Conservation (phyloP, 2,329 filamentous ascomycete species). For the Cladophialophora bantiana region DNA sequence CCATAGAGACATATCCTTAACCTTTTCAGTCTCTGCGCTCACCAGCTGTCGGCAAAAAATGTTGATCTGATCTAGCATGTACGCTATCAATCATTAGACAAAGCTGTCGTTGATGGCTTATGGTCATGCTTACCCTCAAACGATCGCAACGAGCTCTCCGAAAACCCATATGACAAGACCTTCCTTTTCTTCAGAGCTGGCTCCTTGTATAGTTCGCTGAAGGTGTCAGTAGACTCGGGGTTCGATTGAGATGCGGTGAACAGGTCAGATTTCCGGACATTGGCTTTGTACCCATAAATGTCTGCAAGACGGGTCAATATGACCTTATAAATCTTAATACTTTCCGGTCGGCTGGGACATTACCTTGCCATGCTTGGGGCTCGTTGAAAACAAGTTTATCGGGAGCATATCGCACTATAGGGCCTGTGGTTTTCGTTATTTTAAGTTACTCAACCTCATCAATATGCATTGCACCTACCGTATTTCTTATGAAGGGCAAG, state of each 20-base stretch:
- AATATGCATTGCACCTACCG: not conserved
- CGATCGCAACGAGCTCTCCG: slow-evolving; percentile 10
- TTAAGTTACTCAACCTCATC: not conserved
- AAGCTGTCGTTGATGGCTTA: not conserved
- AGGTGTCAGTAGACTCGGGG: slow-evolving; percentile 13
- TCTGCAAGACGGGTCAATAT: slow-evolving; percentile 6
- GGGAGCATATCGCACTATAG: slow-evolving; percentile 13
- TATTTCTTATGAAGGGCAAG: slow-evolving; percentile 13
- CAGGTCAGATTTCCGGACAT: slow-evolving; percentile 15
- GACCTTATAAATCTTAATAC: not conserved
- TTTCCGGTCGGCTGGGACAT: not conserved
- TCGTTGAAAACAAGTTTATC: slow-evolving; percentile 16
- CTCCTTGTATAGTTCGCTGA: slow-evolving; percentile 18
- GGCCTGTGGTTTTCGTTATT: not conserved
- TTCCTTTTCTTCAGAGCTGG: slow-evolving; percentile 22
- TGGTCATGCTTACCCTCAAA: slow-evolving; percentile 10
- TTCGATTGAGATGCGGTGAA: slow-evolving; percentile 7
- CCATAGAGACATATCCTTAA: slow-evolving; percentile 43
- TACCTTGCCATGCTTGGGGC: slow-evolving; percentile 18
- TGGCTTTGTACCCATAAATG: slow-evolving; percentile 17
- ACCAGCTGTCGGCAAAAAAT: slow-evolving; percentile 10
- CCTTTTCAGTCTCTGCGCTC: not conserved
- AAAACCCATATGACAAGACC: slow-evolving; percentile 1
- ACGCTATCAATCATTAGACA: not conserved
- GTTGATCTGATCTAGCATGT: slow-evolving; percentile 17